phyloP scores from a whole-genome alignment of 1,284 basidiomycete genomes.

The Tremellales sp. region DNA sequence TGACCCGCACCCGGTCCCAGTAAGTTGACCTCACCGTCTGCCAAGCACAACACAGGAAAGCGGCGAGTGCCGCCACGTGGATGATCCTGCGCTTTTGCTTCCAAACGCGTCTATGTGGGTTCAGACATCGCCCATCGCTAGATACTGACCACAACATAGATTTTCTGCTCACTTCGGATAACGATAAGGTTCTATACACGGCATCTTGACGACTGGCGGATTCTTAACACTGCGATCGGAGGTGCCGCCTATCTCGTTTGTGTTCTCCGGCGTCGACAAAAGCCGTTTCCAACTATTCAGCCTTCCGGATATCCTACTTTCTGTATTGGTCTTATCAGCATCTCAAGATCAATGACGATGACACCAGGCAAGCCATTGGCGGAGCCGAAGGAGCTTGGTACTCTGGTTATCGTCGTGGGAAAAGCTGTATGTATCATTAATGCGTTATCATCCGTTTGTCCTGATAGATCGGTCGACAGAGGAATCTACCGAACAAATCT shows the following conservation, averaged over 20 bases:
- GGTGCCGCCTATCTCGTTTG: background rate
- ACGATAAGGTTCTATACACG: too few relatives aligned
- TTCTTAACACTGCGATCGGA: background rate
- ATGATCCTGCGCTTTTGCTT: too few relatives aligned
- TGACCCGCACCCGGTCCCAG: too few relatives aligned
- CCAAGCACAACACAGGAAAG: too few relatives aligned
- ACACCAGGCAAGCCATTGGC: background rate
- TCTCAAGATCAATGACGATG: too few relatives aligned
- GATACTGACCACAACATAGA: too few relatives aligned
- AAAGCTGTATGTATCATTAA: constrained; percentile 71
- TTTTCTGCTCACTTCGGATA: too few relatives aligned
- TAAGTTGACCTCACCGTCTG: too few relatives aligned
- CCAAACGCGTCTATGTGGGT: too few relatives aligned
- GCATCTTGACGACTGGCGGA: background rate
- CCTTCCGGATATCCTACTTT: background rate
- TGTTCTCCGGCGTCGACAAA: background rate
- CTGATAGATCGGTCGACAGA: constrained; percentile 53
- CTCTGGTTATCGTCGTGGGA: constrained; percentile 88
- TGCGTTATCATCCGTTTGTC: background rate
- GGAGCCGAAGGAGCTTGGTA: constrained; percentile 72
- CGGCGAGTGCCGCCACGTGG: too few relatives aligned
- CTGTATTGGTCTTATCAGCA: background rate
- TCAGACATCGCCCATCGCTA: too few relatives aligned
- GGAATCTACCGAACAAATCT: constrained; percentile 87
- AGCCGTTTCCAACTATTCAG: background rate